A percentile compares a stretch with the other conserved stretches of the same genome.
These are phyloP conservation scores for Acrodontium crateriforme DNA, from an alignment of 2,329 filamentous ascomycete species.

Conservation along the genomic window DNA sequence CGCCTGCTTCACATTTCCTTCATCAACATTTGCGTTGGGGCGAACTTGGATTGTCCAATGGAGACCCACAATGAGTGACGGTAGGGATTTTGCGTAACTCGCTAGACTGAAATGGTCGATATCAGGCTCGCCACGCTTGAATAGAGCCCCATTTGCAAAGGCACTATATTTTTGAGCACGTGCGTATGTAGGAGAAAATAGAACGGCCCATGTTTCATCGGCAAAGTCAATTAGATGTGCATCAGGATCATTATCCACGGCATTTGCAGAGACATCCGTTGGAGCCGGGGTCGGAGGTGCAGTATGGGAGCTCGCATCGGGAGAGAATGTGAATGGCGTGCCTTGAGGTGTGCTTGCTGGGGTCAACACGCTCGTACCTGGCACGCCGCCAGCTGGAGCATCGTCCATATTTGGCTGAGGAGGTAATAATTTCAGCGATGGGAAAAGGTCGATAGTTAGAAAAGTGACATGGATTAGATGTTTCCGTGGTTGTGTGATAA, in stretches of 20 bases:
- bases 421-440: background rate
- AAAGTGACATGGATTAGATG: conserved; percentile 21
- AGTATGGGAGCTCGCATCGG: conserved; percentile 15
- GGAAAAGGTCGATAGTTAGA: background rate
- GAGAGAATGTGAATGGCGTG: conserved; percentile 15
- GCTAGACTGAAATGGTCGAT: no score
- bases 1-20: conserved; percentile 22
- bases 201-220: conserved; percentile 63
- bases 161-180: conserved; percentile 20
- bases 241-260: conserved; percentile 41
- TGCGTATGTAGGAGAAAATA: conserved; percentile 36
- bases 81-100: conserved; percentile 9
- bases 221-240: conserved; percentile 57
- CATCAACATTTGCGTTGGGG: conserved; percentile 23
- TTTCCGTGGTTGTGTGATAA: conserved; percentile 22
- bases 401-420: background rate
- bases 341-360: conserved; percentile 51
- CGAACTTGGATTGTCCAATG: conserved; percentile 32
- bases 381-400: conserved; percentile 5
- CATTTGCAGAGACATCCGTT: conserved; percentile 32
- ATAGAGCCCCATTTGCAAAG: conserved; percentile 29
- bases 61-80: conserved; percentile 28
- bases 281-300: conserved; percentile 27
- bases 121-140: conserved; percentile 28
- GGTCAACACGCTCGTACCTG: conserved; percentile 33